Base-by-base conservation (phyloP, 2,329 filamentous ascomycete genomes). In the Ophiobolus disseminans region DNA sequence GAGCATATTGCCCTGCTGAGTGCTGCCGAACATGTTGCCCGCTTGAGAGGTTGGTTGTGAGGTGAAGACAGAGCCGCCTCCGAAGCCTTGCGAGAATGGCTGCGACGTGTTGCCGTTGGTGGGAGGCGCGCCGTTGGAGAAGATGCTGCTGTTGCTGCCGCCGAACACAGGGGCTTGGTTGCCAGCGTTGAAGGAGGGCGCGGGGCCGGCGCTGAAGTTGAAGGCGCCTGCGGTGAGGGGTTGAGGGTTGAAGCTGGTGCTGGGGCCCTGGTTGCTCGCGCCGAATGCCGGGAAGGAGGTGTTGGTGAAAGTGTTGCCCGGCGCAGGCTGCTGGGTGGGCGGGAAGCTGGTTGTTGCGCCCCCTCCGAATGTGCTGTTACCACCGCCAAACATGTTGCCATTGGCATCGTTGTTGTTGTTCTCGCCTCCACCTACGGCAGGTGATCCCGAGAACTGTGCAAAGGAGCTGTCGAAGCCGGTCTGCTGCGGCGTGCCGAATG, bases 261-360 rank as follows among this genome's bases (percentile, higher is more conserved):
- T 40, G 32, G 57, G 53, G 41, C 38, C 52, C 26, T 57, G 48
- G 30, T 28, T 58, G 43, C 48, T 49, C 14, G 52, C 62, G 32
- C 68, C 68, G 37, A 72, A 70, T 3, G 65, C 53, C 11, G 67
- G 67, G 32, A 72, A 72, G 1, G 68, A 72, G 11, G 62, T 63
- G 44, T 41, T 67, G 25, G 58, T 48, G 48, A 72, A 70, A 10
- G 55, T 31, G 35, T 57, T 66, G 57, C 41, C 62, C 20, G 66
- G 56, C 13, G 59, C 52, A 1, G 60, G 40, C 3, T 65, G 31
- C 41, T 67, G 66, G 4, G 65, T 58, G 11, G 67, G 65, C 7
- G 69, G 68, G 45, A 71, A 71, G 53, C 66, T 71, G 52, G 42
- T 70, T 5, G 63, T 66, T 7, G 61, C 46, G 53, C 39, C 50